phyloP scores from a whole-genome alignment of 2,329 filamentous ascomycete genomes.

The Penicillium sp. region DNA sequence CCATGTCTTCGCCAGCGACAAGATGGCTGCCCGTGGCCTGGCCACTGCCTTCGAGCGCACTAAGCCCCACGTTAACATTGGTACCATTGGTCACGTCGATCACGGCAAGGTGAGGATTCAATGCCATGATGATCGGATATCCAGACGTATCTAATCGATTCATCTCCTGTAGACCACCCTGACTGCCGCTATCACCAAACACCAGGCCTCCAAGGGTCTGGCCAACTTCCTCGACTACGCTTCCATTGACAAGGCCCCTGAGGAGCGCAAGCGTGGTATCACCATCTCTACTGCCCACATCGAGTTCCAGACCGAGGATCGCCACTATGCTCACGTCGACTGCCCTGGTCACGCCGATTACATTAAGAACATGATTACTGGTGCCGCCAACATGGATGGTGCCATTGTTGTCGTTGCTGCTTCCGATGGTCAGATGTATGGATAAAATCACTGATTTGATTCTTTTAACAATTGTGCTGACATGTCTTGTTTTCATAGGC shows the following conservation, averaged over 20 bases:
- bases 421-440: slow-evolving; percentile 94
- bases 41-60: slow-evolving; percentile 77
- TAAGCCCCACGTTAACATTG: slow-evolving; percentile 99
- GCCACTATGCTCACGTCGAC: slow-evolving; percentile 99
- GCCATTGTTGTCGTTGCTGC: slow-evolving; percentile 98
- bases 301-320: slow-evolving; percentile 91
- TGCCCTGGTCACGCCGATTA: slow-evolving; percentile 99
- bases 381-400: slow-evolving; percentile 98
- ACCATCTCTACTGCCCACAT: slow-evolving; percentile 98
- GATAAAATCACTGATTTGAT: slow-evolving; percentile 8
- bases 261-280: slow-evolving; percentile 99
- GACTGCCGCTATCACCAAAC: slow-evolving; percentile 98
- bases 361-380: slow-evolving; percentile 99
- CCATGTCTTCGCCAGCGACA: slow-evolving; percentile 55
- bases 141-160: slow-evolving; percentile 20
- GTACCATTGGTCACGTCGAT: slow-evolving; percentile 99
- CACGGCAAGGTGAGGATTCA: slow-evolving; percentile 83
- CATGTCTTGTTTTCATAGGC: slow-evolving; percentile 54
- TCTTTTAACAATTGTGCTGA: slow-evolving; percentile 16
- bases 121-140: slow-evolving; percentile 16
- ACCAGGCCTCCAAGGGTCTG: slow-evolving; percentile 91
- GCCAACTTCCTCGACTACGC: slow-evolving; percentile 97
- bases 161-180: slow-evolving; percentile 77
- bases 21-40: slow-evolving; percentile 59
- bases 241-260: slow-evolving; percentile 97